These are phyloP conservation scores for Leccinum subfulvum DNA, from an alignment of 1,284 basidiomycete genomes.

Conservation along the genomic window DNA sequence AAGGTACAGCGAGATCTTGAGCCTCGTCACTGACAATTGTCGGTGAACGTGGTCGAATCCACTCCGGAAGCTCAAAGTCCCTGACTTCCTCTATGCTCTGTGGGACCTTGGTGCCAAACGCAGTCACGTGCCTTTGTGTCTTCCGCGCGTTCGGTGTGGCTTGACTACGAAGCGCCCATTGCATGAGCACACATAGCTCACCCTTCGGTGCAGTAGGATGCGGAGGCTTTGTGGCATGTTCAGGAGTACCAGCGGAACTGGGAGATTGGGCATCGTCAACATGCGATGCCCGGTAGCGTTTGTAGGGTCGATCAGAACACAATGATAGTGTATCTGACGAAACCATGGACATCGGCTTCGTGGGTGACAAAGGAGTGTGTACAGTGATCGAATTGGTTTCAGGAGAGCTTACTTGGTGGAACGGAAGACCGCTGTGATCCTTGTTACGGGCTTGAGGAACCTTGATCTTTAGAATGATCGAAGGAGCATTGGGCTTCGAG, in stretches of 20 bases:
- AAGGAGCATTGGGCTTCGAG: conserved; percentile 22
- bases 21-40: conserved; percentile 12
- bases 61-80: conserved; percentile 49
- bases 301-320: conserved; percentile 30
- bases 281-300: conserved; percentile 23
- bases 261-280: conserved; percentile 25
- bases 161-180: conserved; percentile 49
- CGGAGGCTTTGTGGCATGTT: conserved; percentile 16
- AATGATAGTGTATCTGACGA: conserved; percentile 32
- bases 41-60: conserved; percentile 35
- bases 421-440: conserved; percentile 14
- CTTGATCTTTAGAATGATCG: conserved; percentile 35
- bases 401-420: conserved; percentile 21
- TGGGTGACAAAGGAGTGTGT: conserved; percentile 19
- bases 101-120: conserved; percentile 57
- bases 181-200: conserved; percentile 42
- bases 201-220: conserved; percentile 24
- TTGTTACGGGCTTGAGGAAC: conserved; percentile 30
- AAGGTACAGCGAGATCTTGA: conserved; percentile 8
- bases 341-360: conserved; percentile 32
- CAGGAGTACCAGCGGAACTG: conserved; percentile 21
- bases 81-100: conserved; percentile 43
- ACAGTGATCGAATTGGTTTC: conserved; percentile 15
- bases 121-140: conserved; percentile 50
- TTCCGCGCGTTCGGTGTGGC: conserved; percentile 45